A percentile compares a stretch with the other conserved stretches of the same genome.
phyloP scores from a whole-genome alignment of 768 basidiomycete species.

The Stropharia rugosoannulata region DNA sequence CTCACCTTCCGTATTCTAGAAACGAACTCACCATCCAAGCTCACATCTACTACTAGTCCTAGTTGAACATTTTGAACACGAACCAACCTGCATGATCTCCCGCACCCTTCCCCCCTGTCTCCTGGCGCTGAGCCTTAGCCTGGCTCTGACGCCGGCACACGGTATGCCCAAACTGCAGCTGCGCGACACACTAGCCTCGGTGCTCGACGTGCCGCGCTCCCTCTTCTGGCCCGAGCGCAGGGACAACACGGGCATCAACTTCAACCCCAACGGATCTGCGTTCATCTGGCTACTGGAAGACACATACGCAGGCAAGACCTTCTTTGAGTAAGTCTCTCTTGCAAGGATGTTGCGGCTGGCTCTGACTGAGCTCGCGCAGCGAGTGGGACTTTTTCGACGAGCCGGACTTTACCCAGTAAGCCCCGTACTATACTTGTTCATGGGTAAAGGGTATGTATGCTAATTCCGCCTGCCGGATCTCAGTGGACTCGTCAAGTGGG shows the following conservation, averaged over 20 bases:
- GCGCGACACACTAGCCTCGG: not conserved
- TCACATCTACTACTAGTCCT: too few species aligned
- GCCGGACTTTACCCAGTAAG: slow-evolving; percentile 3
- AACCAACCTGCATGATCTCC: not conserved
- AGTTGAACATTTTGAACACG: too few species aligned
- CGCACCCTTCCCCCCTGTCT: not conserved
- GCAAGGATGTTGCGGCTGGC: not conserved
- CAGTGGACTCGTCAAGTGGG: slow-evolving; percentile 4
- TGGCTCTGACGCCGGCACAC: not conserved
- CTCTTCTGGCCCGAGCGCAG: not conserved
- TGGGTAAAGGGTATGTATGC: too few species aligned
- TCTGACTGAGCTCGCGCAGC: not conserved
- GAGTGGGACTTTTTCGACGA: slow-evolving; percentile 2
- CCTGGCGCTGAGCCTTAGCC: not conserved
- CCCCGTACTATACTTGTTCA: not conserved
- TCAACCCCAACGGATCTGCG: slow-evolving; percentile 45
- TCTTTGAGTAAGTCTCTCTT: slow-evolving; percentile 60
- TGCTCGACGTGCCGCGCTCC: not conserved
- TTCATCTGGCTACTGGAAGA: slow-evolving; percentile 71
- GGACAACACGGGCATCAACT: slow-evolving; percentile 29
- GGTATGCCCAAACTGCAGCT: slow-evolving; percentile 1
- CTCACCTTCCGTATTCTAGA: too few species aligned
- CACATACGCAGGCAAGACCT: slow-evolving; percentile 61
- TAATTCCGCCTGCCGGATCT: not conserved
- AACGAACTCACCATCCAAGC: too few species aligned